Base-by-base conservation (phyloP, 2,329 filamentous ascomycete species). In the Colletotrichum viniferum region DNA sequence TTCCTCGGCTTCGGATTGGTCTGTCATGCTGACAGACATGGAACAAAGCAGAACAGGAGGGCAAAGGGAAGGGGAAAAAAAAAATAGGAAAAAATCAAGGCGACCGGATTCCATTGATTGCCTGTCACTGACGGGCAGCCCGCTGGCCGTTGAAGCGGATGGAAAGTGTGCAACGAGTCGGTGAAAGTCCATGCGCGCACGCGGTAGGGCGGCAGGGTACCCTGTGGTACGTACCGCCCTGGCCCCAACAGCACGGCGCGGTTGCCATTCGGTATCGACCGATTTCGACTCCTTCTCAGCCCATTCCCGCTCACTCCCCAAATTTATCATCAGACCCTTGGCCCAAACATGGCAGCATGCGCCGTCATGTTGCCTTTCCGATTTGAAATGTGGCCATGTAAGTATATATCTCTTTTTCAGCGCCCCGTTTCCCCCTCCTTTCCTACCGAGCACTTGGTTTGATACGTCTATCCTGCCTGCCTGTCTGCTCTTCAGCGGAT, bases 261-360 rank as follows among this genome's bases (percentile, higher is more conserved):
- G 73, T 76, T 69, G 70, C 74, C 73, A 74, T 74, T 78, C 77
- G 77, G 82, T 78, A 81, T 83, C 82, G 82, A 79, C 82, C 82
- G 82, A 83, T 83, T 81, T 78, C 81, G 69, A 74, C 78, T 78
- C 78, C 81, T 80, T 76, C 80, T 83, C 82, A 83, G 81, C 78
- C 82, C 82, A 83, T 82, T 83, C 80, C 78, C 79, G 77, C 79
- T 81, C 81, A 79, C 81, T 79, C 80, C 80, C 80, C 81, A 80
- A 81, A 80, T 79, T 82, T 82, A 79, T 83, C 80, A 78, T 76
- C 81, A 80, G 81, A 83, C 80, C 60, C 75, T 78, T 77, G 71
- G 75, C 72, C 75, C 75, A 65, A 78, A 69, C 73, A 69, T 76
- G 73, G 73, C 73, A 73, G 69, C 71, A 58, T 77, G 26, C 74